phyloP scores from a whole-genome alignment of 169 alveolate genomes.

The Plasmodium falciparum region DNA sequence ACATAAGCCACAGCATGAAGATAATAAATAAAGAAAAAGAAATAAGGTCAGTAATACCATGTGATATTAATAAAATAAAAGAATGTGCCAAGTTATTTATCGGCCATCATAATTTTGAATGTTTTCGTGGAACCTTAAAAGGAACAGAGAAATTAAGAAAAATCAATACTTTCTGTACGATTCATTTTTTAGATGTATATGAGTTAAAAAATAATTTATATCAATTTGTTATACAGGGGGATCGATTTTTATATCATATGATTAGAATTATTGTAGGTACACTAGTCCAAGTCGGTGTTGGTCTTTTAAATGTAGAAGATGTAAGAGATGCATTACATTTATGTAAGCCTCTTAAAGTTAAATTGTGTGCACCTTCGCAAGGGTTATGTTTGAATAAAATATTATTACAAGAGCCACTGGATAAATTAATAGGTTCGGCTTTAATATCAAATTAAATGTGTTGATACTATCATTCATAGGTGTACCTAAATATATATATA shows the following conservation, averaged over 20 bases:
- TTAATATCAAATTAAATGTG: constrained; percentile 5
- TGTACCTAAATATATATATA: neutral
- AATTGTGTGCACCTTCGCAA: constrained; percentile 70
- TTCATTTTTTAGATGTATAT: constrained; percentile 45
- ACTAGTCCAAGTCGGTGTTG: constrained; percentile 80
- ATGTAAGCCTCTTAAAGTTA: constrained; percentile 57
- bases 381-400: constrained; percentile 56
- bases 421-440: neutral
- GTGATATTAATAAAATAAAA: constrained; percentile 53
- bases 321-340: constrained; percentile 41
- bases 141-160: constrained; percentile 52
- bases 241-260: constrained; percentile 84
- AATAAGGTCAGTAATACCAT: constrained; percentile 15
- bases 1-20: constrained; percentile 22
- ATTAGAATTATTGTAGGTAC: constrained; percentile 83
- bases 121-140: constrained; percentile 48
- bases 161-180: constrained; percentile 47
- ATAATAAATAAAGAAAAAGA: constrained; percentile 34
- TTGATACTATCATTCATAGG: too few relatives aligned
- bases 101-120: constrained; percentile 57
- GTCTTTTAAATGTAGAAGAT: constrained; percentile 11
- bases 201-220: constrained; percentile 45
- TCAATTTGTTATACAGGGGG: constrained; percentile 80
- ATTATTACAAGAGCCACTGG: constrained; percentile 8
- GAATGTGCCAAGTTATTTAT: constrained; percentile 51